These are phyloP conservation scores for Cynara cardunculus DNA, from an alignment of 129 eudicot genomes.

Conservation along the genomic window DNA sequence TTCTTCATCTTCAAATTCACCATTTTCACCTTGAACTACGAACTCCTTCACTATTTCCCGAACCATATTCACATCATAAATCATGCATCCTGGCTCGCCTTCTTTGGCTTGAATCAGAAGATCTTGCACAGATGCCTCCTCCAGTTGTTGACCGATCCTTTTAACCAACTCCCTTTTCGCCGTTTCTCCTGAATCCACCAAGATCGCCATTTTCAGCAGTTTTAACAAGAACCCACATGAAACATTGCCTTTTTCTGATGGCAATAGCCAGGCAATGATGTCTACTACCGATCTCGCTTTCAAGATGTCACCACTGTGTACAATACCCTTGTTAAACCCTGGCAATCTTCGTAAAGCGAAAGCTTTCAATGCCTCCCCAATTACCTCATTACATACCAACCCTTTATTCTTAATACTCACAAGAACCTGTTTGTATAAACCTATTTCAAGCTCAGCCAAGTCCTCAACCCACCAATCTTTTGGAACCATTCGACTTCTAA, in stretches of 20 bases:
- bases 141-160: slow-evolving; percentile 78
- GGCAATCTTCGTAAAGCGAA: slow-evolving; percentile 68
- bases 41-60: slow-evolving; percentile 64
- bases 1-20: slow-evolving; percentile 39
- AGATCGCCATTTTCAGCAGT: slow-evolving; percentile 63
- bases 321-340: slow-evolving; percentile 55
- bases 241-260: slow-evolving; percentile 66
- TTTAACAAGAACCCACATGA: slow-evolving; percentile 82
- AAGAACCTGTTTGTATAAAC: slow-evolving; percentile 62
- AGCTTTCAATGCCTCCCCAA: slow-evolving; percentile 90
- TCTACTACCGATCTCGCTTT: slow-evolving; percentile 58
- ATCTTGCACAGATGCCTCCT: slow-evolving; percentile 78
- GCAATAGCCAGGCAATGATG: slow-evolving; percentile 56
- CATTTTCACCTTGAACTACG: slow-evolving; percentile 43
- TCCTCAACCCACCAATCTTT: slow-evolving; percentile 99
- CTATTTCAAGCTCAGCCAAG: slow-evolving; percentile 79
- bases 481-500: slow-evolving; percentile 66
- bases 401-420: slow-evolving; percentile 56
- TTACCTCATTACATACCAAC: slow-evolving; percentile 56
- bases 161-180: slow-evolving; percentile 49
- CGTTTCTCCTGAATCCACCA: slow-evolving; percentile 59
- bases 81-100: slow-evolving; percentile 32
- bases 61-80: slow-evolving; percentile 58
- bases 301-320: slow-evolving; percentile 42
- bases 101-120: slow-evolving; percentile 54